Evolutionary conservation across 345 rosid genomes (phyloP), one percentile per base, ranked within the genome.

Genomic region (Aquilaria malaccensis): DNA sequence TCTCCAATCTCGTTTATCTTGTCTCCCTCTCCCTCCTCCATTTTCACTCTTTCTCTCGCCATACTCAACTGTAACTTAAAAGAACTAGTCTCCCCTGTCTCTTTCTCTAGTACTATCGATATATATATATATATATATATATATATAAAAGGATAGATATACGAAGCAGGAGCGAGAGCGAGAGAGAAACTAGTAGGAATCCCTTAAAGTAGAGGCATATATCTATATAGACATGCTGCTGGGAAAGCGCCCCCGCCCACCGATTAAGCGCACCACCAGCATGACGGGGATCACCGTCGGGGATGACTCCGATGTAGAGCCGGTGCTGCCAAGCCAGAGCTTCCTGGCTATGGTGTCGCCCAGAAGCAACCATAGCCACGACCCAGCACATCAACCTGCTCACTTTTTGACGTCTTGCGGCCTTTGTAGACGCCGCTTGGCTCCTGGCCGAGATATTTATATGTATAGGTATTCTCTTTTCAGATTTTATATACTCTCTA

Each of bases 391-490:
- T 10, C 49, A 46, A 10, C 50, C 71, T 15, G 67, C 78, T 59
- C 75, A 77, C 63, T 85, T 91, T 65, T 67, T 91, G 67, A 69
- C 72, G 50, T 80, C 67, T 13, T 91, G 98, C 66, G 91, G 95
- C 47, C 88, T 88, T 68, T 91, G 98, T 69, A 75, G 68, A 46
- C 82, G 80, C 59, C 82, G 79, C 46, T 61, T 91, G 51, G 79
- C 80, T 72, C 80, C 85, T 13, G 79, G 80, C n/a, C 84, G 81
- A 45, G 97, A 91, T 65, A 84, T 91, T 56, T 91, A 85, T 72
- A 91, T 91, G 95, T 91, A 91, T 61, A 85, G 88, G 97, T 91
- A 76, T 37, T 5, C 7, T 22, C 22, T 22, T 22, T 22, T 22
- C 22, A 22, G 22, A 0, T 22, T 22, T 9, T 3, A 37, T 37